Evolutionary conservation across 129 eudicot species (phyloP), one percentile per base, ranked within the genome.

Genomic region (Arctium minus): DNA sequence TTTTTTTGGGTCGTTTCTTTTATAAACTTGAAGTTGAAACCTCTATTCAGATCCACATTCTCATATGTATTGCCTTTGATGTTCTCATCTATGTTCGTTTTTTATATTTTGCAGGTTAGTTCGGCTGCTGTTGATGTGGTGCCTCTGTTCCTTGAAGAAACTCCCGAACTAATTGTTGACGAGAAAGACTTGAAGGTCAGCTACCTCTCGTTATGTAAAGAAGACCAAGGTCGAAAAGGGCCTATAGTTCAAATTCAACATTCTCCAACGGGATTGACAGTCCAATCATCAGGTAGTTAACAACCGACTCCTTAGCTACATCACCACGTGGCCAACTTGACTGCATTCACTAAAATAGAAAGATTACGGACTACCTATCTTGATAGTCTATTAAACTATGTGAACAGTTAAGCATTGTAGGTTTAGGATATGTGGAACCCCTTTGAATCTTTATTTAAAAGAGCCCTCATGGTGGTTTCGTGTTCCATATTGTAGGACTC

Each of bases 71-170:
- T 37, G 40, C 18, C 40, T 72, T 70, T 83, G 27, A 46, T 79
- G 44, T 56, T 68, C 73, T 18, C 36, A 44, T 75, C 67, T 8
- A 68, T 40, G 37, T 68, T 18, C 7, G 0, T 2, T 79, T 72
- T 22, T 48, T 74, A 75, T 65, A 3, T 10, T 72, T 79, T 78
- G 36, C 79, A 93, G 96, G 93, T 84, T 77, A 85, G 87, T 78
- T 80, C 83, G 74, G 99, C 97, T 79, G 88, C 87, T 77, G 94
- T 95, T 73, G 93, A 93, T 85, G 93, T 95, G 67, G 88, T 95
- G 81, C 99, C 99, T 86, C 86, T 95, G 6, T 95, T 95, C 72
- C 94, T 92, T 74, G 93, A 95, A 75, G 86, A 83, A 75, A 79
- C 87, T 73, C 89, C 91, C n/a, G 94, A 88, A 44, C 62, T 93